phyloP scores from a whole-genome alignment of 2,329 filamentous ascomycete genomes.

The Aspergillus vadensis region DNA sequence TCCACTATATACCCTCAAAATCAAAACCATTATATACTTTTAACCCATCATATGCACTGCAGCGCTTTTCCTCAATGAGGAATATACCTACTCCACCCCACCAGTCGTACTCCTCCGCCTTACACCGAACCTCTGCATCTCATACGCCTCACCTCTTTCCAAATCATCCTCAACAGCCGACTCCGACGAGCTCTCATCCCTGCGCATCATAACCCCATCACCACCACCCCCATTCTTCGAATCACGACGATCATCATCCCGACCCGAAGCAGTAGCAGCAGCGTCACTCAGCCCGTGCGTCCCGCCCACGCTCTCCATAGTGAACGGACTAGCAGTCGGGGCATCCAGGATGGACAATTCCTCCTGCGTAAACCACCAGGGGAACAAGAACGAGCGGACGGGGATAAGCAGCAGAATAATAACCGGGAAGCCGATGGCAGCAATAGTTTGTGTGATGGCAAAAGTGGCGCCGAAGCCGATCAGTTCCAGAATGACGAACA shows the following conservation, averaged over 20 bases:
- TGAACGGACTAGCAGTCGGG: constrained; percentile 74
- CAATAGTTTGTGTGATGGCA: constrained; percentile 80
- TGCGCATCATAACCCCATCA: constrained; percentile 22
- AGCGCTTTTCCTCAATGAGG: background rate
- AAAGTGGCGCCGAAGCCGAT: constrained; percentile 75
- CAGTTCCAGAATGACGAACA: constrained; percentile 69
- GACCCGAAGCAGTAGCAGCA: background rate
- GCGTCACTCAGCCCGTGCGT: constrained; percentile 52
- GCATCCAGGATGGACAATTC: constrained; percentile 68
- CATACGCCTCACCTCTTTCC: constrained; percentile 46
- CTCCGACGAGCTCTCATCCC: constrained; percentile 26
- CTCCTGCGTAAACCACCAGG: constrained; percentile 59
- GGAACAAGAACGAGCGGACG: constrained; percentile 64
- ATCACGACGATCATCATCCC: constrained; percentile 11
- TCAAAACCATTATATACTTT: background rate
- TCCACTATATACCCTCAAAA: background rate
- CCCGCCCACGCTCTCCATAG: constrained; percentile 74
- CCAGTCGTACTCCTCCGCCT: constrained; percentile 34
- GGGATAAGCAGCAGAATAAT: constrained; percentile 72
- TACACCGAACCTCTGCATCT: constrained; percentile 32
- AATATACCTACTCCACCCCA: background rate
- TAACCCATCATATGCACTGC: background rate
- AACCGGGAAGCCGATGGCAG: constrained; percentile 77
- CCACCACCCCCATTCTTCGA: constrained; percentile 11
- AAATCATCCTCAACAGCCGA: constrained; percentile 41